phyloP scores from a whole-genome alignment of 1,284 basidiomycete species.

The Filobasidium uniguttulatum region DNA sequence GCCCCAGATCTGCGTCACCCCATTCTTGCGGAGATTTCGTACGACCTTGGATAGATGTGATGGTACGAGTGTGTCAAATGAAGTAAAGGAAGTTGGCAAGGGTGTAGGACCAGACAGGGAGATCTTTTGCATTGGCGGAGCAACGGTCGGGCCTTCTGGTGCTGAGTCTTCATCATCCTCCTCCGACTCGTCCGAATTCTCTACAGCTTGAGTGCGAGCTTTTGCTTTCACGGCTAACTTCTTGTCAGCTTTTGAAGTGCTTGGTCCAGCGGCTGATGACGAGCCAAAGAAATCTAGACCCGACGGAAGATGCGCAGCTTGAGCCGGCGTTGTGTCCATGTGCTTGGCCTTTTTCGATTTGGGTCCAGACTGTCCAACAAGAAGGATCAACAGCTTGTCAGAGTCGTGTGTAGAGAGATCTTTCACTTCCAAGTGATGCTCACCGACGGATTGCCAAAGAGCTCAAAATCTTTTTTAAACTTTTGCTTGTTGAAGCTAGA shows the following conservation, averaged over 20 bases:
- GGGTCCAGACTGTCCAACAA: too few species aligned
- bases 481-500: conserved; percentile 61
- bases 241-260: conserved; percentile 39
- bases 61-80: conserved; percentile 27
- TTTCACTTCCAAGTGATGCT: too few species aligned
- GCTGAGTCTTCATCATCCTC: conserved; percentile 14
- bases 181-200: conserved; percentile 10
- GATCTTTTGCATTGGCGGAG: conserved; percentile 36
- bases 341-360: too few species aligned
- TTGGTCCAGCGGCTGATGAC: conserved; percentile 31
- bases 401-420: too few species aligned
- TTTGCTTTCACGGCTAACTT: conserved; percentile 27
- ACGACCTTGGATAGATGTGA: conserved; percentile 19
- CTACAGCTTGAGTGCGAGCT: conserved; percentile 6
- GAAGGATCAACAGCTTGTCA: too few species aligned
- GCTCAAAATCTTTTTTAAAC: conserved; percentile 55
- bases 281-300: conserved; percentile 85
- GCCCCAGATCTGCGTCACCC: conserved; percentile 21
- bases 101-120: conserved; percentile 30
- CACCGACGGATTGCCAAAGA: conserved; percentile 43
- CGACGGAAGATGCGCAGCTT: conserved; percentile 43
- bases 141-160: conserved; percentile 14
- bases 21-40: conserved; percentile 37
- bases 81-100: conserved; percentile 28
- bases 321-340: not conserved